phyloP scores from a whole-genome alignment of 176 grass and related monocot genomes.

The Musa troglodytarum region DNA sequence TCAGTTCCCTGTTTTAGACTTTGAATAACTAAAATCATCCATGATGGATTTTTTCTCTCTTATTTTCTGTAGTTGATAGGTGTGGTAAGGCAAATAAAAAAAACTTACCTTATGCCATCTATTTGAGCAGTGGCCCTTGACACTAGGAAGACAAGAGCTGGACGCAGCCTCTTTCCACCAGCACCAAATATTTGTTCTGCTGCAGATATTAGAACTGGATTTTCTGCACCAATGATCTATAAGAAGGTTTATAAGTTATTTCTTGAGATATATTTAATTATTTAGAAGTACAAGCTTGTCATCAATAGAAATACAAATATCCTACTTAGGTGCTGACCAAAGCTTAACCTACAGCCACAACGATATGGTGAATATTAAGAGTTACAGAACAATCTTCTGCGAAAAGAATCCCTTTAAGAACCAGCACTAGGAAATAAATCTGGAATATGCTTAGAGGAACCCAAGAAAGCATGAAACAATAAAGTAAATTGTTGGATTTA shows the following conservation, averaged over 20 bases:
- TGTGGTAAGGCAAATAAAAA: conserved; percentile 4
- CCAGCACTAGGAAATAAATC: no score
- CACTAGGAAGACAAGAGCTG: conserved; percentile 94
- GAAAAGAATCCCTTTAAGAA: no score
- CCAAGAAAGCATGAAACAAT: no score
- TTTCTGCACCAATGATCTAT: conserved; percentile 95
- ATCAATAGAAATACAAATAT: not conserved
- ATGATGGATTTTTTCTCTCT: not conserved
- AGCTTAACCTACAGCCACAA: no score
- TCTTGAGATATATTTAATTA: conserved; percentile 17
- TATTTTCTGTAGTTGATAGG: not conserved
- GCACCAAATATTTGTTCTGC: conserved; percentile 94
- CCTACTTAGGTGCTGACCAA: no score
- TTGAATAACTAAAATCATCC: conserved; percentile 14
- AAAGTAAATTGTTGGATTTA: no score
- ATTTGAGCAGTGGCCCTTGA: conserved; percentile 80
- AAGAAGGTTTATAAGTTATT: conserved; percentile 7
- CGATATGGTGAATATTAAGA: not conserved
- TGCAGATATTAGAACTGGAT: conserved; percentile 77
- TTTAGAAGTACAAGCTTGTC: conserved; percentile 10
- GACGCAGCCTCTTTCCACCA: conserved; percentile 87
- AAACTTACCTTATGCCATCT: conserved; percentile 58
- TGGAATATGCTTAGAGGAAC: no score
- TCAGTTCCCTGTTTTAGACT: conserved; percentile 57
- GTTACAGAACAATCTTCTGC: no score